phyloP scores from a whole-genome alignment of 2,329 filamentous ascomycete genomes.

The Penicillium brasilianum region DNA sequence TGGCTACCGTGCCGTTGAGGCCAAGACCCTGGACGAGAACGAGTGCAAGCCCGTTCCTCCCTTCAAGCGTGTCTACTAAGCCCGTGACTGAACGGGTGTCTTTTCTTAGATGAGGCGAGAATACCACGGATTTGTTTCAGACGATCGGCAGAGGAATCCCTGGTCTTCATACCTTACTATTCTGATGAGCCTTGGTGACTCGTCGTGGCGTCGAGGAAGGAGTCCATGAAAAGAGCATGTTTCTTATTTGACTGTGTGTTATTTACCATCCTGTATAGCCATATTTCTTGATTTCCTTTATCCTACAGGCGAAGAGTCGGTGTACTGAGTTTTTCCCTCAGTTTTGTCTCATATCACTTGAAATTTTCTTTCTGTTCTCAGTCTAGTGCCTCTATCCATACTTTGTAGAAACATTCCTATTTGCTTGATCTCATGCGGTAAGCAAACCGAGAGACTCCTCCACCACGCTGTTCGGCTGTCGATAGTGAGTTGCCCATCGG shows the following conservation, averaged over 20 bases:
- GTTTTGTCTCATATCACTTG: slow-evolving; percentile 32
- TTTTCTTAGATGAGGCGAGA: slow-evolving; percentile 1
- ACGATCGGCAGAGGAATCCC: slow-evolving; percentile 18
- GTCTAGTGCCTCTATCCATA: background rate
- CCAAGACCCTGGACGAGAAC: slow-evolving; percentile 84
- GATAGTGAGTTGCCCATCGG: no score
- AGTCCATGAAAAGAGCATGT: slow-evolving; percentile 38
- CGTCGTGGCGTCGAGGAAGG: slow-evolving; percentile 21
- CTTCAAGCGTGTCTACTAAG: slow-evolving; percentile 74
- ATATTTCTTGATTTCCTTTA: slow-evolving; percentile 38
- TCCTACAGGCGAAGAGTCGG: slow-evolving; percentile 42
- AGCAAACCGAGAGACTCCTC: no score
- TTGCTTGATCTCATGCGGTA: background rate
- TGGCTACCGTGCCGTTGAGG: slow-evolving; percentile 81
- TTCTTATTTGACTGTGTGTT: slow-evolving; percentile 41
- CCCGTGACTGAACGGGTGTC: background rate
- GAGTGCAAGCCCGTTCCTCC: slow-evolving; percentile 97
- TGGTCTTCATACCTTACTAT: slow-evolving; percentile 5
- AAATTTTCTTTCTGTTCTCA: slow-evolving; percentile 23
- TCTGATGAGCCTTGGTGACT: slow-evolving; percentile 13
- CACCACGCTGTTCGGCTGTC: no score
- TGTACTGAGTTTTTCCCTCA: slow-evolving; percentile 35
- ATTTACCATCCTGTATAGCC: slow-evolving; percentile 47
- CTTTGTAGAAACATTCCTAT: background rate
- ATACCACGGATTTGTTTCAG: slow-evolving; percentile 31